A percentile compares a stretch with the other conserved stretches of the same genome.
phyloP scores from a whole-genome alignment of 2,329 filamentous ascomycete genomes.

The Exophiala dermatitidis region DNA sequence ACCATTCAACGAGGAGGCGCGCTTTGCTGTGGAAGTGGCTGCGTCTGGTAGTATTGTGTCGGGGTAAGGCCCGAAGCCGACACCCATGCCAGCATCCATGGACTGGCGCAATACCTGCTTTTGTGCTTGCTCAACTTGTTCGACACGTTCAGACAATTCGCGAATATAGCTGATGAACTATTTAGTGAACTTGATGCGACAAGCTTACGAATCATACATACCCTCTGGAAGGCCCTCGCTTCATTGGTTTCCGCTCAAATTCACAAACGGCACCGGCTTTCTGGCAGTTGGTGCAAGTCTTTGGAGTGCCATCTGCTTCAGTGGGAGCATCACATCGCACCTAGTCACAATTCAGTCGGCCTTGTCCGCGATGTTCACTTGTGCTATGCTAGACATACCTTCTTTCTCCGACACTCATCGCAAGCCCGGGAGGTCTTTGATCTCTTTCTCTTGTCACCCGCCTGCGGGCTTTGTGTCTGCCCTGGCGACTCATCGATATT shows the following conservation, averaged over 20 bases:
- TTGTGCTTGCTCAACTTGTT: conserved; percentile 73
- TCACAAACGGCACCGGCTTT: conserved; percentile 69
- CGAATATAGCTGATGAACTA: conserved; percentile 65
- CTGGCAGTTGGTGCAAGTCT: conserved; percentile 73
- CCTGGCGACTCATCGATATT: conserved; percentile 19
- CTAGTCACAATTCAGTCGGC: conserved; percentile 30
- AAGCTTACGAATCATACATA: conserved; percentile 35
- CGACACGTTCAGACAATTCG: conserved; percentile 76
- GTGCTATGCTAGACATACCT: conserved; percentile 39
- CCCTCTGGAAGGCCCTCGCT: conserved; percentile 83
- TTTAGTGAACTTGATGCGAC: conserved; percentile 2
- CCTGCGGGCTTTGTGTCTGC: conserved; percentile 11
- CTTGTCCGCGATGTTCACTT: background rate
- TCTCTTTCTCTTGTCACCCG: conserved; percentile 61
- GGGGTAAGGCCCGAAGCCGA: conserved; percentile 5
- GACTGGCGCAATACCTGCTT: conserved; percentile 39
- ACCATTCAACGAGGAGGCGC: conserved; percentile 42
- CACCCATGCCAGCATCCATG: conserved; percentile 16
- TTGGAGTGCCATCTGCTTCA: conserved; percentile 55
- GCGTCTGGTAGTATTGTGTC: conserved; percentile 46
- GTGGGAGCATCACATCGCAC: conserved; percentile 79
- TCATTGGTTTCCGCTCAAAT: conserved; percentile 82
- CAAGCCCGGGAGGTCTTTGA: conserved; percentile 84
- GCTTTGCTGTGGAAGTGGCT: conserved; percentile 36
- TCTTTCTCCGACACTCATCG: conserved; percentile 82